Percentiles rank a stretch among this genome's conserved stretches.
Evolutionary conservation across 2,329 filamentous ascomycete genomes (phyloP).

Genomic region (Sclerotiophoma versabilis): DNA sequence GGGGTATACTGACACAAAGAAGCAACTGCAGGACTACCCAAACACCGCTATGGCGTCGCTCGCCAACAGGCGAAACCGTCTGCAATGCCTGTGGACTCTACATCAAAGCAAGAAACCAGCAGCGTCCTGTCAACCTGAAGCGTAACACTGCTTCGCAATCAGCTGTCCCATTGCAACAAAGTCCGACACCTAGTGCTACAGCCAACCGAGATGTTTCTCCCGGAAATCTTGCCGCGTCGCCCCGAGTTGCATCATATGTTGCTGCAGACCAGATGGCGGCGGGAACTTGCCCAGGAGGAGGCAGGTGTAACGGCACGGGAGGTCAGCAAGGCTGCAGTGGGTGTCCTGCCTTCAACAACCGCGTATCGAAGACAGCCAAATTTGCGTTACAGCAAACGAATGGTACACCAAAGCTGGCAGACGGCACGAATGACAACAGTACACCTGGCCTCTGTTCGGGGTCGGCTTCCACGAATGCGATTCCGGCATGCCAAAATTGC

Average conservation of each 20-base stretch:
- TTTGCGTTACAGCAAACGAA: slow-evolving; percentile 62
- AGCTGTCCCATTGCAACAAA: slow-evolving; percentile 44
- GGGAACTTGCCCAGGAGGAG: slow-evolving; percentile 94
- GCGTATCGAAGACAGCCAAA: slow-evolving; percentile 85
- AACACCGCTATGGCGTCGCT: slow-evolving; percentile 93
- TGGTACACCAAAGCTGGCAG: slow-evolving; percentile 35
- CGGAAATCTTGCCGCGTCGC: slow-evolving; percentile 47
- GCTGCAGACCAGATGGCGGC: slow-evolving; percentile 75
- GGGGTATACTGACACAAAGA: slow-evolving; percentile 25
- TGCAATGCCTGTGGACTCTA: slow-evolving; percentile 98
- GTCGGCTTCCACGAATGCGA: slow-evolving; percentile 57
- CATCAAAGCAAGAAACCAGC: slow-evolving; percentile 88
- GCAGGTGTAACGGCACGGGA: slow-evolving; percentile 94
- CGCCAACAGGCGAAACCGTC: slow-evolving; percentile 90
- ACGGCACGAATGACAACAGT: slow-evolving; percentile 22
- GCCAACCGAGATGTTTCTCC: slow-evolving; percentile 52
- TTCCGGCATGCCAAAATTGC: slow-evolving; percentile 96
- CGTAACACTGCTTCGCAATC: slow-evolving; percentile 63
- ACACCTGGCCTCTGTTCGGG: slow-evolving; percentile 27
- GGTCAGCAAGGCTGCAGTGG: slow-evolving; percentile 94
- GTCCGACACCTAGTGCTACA: slow-evolving; percentile 49
- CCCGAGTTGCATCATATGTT: slow-evolving; percentile 72
- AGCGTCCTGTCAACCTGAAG: slow-evolving; percentile 89
- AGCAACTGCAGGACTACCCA: slow-evolving; percentile 96
- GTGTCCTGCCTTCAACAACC: slow-evolving; percentile 97